Base-by-base conservation (phyloP, 768 basidiomycete genomes). In the Mycena capillaripes region DNA sequence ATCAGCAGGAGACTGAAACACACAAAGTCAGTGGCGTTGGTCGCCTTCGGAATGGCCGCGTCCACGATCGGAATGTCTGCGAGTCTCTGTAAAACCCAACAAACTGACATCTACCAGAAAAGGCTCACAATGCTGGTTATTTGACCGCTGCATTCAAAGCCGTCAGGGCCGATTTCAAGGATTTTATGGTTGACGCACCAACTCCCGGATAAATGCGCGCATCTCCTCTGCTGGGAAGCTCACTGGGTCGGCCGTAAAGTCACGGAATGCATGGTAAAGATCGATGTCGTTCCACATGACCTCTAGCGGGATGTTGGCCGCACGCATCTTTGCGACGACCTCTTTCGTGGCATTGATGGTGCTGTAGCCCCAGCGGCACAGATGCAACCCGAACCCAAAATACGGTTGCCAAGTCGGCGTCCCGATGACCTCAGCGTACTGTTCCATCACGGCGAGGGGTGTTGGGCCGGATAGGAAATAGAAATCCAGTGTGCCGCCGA, bases 271-370 rank as follows among this genome's bases (percentile, higher is more conserved):
- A 74, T 92, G 89, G 75, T 92, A 93, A 60, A 93, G 72, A 80
- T 94, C 92, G 71, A 94, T 92, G 73, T 93, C 93, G 76, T 91
- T 93, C 93, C 93, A 94, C 86, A 92, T 92, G 52, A 90, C 91
- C 92, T 96, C 94, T 6, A 95, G 85, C n/a, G 94, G 95, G 69
- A 96, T 89, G 62, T 89, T 85, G 0, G 93, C 92, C 25, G 86
- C 89, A 21, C 90, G 85, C 93, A 86, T 87, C 75, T 80, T 86
- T 30, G 78, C 77, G 66, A 76, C 80, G 64, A 84, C 88, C 80
- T 77, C 85, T 79, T 85, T 85, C 81, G 78, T 83, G 76, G 79
- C 80, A 56, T 80, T 76, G 58, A 76, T 73, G 34, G 76, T 74
- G 59, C 69, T 72, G 60, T 76, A 75, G 56, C 69, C 78, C 72